phyloP scores from a whole-genome alignment of 495 filamentous ascomycete species.

The Darksidea phi region DNA sequence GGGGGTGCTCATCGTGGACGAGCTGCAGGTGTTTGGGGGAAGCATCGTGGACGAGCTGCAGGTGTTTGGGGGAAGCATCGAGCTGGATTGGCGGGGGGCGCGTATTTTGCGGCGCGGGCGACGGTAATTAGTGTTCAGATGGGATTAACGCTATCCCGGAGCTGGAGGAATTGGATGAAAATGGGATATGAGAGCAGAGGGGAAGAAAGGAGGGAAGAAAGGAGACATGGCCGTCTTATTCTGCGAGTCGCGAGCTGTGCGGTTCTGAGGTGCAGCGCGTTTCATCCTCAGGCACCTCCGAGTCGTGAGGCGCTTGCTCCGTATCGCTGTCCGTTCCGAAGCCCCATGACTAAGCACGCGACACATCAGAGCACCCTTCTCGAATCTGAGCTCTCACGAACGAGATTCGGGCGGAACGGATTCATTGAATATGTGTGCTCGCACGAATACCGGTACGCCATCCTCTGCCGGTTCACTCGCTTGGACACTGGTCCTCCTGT shows the following conservation, averaged over 20 bases:
- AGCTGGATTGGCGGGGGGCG: slow-evolving; percentile 6
- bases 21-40: not conserved
- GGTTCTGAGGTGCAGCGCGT: slow-evolving; percentile 30
- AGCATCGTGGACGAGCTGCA: slow-evolving; percentile 1
- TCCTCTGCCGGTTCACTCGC: too few relatives aligned
- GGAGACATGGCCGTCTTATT: slow-evolving; percentile 28
- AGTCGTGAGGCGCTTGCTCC: slow-evolving; percentile 4
- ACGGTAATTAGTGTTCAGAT: slow-evolving; percentile 7
- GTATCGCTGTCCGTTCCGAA: not conserved
- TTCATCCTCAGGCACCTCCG: slow-evolving; percentile 33
- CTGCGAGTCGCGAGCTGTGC: not conserved
- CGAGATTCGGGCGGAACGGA: too few relatives aligned
- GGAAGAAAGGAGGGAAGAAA: not conserved
- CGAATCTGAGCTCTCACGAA: too few relatives aligned
- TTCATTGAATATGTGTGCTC: too few relatives aligned
- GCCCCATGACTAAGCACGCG: not conserved
- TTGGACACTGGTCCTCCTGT: too few relatives aligned
- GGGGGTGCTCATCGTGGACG: slow-evolving; percentile 20
- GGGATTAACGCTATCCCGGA: slow-evolving; percentile 5
- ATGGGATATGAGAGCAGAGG: not conserved
- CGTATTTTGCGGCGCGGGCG: slow-evolving; percentile 6
- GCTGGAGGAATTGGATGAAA: slow-evolving; percentile 8
- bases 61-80: too few relatives aligned
- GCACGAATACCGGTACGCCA: too few relatives aligned
- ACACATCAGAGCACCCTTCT: not conserved